A percentile compares a stretch with the other conserved stretches of the same genome.
These are phyloP conservation scores for Aspergillus neoniger DNA, from an alignment of 2,329 filamentous ascomycete species.

Conservation along the genomic window DNA sequence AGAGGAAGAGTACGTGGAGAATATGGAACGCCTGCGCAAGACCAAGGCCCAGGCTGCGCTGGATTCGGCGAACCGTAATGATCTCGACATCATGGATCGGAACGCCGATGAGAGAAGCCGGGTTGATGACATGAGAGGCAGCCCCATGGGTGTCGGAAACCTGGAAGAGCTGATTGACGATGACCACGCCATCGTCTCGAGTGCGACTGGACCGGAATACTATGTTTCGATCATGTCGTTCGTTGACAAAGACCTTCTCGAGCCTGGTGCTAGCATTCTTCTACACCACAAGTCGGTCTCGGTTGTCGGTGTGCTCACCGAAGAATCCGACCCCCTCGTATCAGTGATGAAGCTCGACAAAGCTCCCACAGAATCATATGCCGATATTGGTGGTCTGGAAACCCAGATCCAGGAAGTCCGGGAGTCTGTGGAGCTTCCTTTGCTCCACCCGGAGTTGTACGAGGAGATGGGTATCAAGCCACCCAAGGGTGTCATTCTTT, in stretches of 20 bases:
- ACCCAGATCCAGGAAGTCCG: constrained; percentile 95
- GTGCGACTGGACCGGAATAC: constrained; percentile 95
- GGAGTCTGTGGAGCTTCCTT: constrained; percentile 91
- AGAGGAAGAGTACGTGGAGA: constrained; percentile 98
- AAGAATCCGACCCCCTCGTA: constrained; percentile 92
- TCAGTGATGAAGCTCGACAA: constrained; percentile 99
- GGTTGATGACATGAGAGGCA: constrained; percentile 97
- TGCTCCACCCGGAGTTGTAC: constrained; percentile 94
- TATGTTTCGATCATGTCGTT: constrained; percentile 99
- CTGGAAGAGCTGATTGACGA: constrained; percentile 99
- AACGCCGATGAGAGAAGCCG: constrained; percentile 92
- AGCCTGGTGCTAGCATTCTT: constrained; percentile 92
- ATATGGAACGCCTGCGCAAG: constrained; percentile 93
- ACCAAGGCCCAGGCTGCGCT: constrained; percentile 70
- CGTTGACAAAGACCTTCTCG: constrained; percentile 96
- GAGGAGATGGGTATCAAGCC: constrained; percentile 99
- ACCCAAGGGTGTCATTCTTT: constrained; percentile 98
- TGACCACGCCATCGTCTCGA: constrained; percentile 97
- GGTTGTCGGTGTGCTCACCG: constrained; percentile 94
- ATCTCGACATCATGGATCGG: constrained; percentile 77
- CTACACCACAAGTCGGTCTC: constrained; percentile 98
- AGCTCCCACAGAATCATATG: constrained; percentile 95
- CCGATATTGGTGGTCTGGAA: constrained; percentile 96
- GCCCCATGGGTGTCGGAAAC: constrained; percentile 97
- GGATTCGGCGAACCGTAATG: constrained; percentile 59